Evolutionary conservation across 306 rosid genomes (phyloP).

Genomic region (Astragalus membranaceus): DNA sequence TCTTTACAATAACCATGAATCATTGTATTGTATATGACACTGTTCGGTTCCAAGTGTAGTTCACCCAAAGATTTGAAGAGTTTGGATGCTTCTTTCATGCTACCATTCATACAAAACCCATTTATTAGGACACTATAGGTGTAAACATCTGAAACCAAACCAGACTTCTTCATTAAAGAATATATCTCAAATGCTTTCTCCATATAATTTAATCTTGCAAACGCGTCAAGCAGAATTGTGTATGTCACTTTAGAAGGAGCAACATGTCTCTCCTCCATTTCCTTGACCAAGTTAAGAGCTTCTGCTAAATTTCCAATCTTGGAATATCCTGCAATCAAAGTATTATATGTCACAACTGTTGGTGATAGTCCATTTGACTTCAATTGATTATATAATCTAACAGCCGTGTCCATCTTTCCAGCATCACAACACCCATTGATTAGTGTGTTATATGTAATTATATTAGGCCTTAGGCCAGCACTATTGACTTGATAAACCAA

Average conservation of each 20-base stretch:
- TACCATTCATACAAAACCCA: conserved; percentile 55
- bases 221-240: conserved; percentile 53
- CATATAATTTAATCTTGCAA: conserved; percentile 36
- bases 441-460: conserved; percentile 52
- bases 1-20: conserved; percentile 75
- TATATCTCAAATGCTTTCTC: conserved; percentile 50
- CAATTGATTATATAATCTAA: conserved; percentile 45
- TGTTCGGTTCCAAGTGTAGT: conserved; percentile 44
- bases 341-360: conserved; percentile 59
- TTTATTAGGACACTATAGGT: conserved; percentile 59
- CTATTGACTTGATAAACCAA: conserved; percentile 39
- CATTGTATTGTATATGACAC: conserved; percentile 58
- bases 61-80: conserved; percentile 47
- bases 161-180: conserved; percentile 61
- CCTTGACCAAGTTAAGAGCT: conserved; percentile 46
- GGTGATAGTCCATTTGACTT: conserved; percentile 57
- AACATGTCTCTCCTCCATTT: conserved; percentile 61
- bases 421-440: conserved; percentile 57
- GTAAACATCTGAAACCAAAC: conserved; percentile 54
- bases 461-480: conserved; percentile 46
- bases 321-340: conserved; percentile 49
- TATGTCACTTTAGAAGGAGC: conserved; percentile 69
- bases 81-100: conserved; percentile 64
- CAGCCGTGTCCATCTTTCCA: conserved; percentile 55
- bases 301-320: conserved; percentile 37